Percentiles rank a stretch among this genome's conserved stretches.
These are phyloP conservation scores for Taphrina wiesneri DNA, from an alignment of 1,139 yeast species.

Conservation along the genomic window DNA sequence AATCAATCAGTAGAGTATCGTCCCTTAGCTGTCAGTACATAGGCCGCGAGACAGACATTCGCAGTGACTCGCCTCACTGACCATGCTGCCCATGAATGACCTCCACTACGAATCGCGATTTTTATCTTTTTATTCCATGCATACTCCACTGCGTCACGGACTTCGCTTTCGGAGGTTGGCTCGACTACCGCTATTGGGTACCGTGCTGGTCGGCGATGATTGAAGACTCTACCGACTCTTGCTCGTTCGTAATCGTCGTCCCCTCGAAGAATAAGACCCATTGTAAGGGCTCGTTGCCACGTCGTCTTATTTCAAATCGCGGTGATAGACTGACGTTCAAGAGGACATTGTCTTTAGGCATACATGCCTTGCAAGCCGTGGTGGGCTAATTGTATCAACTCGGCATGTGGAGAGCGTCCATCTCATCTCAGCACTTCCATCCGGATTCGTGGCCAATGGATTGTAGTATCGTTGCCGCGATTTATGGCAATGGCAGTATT, in stretches of 20 bases:
- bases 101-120: neutral
- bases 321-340: too few relatives aligned
- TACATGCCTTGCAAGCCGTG: too few relatives aligned
- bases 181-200: neutral
- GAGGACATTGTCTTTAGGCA: too few relatives aligned
- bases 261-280: neutral
- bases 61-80: neutral
- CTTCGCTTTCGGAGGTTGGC: neutral
- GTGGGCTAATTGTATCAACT: too few relatives aligned
- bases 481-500: too few relatives aligned
- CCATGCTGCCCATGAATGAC: conserved; percentile 1
- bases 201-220: neutral
- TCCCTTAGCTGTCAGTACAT: neutral
- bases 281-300: neutral
- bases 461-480: too few relatives aligned
- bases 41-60: neutral
- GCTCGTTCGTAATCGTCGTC: neutral
- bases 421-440: too few relatives aligned
- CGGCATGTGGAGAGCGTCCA: too few relatives aligned
- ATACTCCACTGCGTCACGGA: neutral
- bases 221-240: neutral
- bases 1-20: neutral
- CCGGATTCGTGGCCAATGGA: too few relatives aligned
- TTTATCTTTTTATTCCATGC: neutral
- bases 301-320: neutral